Base-by-base conservation (phyloP, 257 asterid genomes). In the Solanum peruvianum region DNA sequence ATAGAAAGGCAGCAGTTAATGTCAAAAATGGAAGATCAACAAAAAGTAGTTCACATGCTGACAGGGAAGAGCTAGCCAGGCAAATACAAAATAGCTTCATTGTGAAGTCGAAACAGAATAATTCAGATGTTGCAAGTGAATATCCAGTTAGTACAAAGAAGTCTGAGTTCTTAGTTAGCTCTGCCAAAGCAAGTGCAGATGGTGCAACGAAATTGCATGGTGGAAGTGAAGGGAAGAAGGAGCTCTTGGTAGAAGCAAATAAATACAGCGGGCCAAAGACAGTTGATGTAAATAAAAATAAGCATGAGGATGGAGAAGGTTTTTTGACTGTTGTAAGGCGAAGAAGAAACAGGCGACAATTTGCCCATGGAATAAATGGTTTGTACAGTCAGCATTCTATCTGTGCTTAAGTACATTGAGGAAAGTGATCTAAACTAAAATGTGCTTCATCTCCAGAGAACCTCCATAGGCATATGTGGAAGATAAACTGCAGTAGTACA, bases 31-130 rank as follows among this genome's bases (percentile, higher is more conserved):
- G 88, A 41, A 91, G 91, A 88, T 82, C 93, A 47, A 91, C 88
- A 91, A 97, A 87, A 88, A 88, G 37, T 78, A 91, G 89, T 82
- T 86, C 95, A 23, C 95, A 94, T n/a, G 93, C 95, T 25, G 96
- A 94, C 83, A 97, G 92, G 89, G 96, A 97, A 21, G 99, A 97
- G 89, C 88, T 97, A 58, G 99, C 99, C 1, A 92, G 99, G 89
- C 98, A 97, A 90, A 94, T 97, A 89, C 94, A 96, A 11, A 95
- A 95, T 83, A 94, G 99, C 88, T 97, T 97, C 94, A 95, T 97
- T 11, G 98, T 97, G 39, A 97, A 95, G 87, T 97, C 99, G 11
- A 99, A 95, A 88, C 93, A 92, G 92, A 90, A 92, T 86, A 87
- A 93, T 88, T 93, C 98, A 45, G 98, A 93, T 82, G 64, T 93